Base-by-base conservation (phyloP, 1,139 yeast species). In the Suhomyces anneliseae region DNA sequence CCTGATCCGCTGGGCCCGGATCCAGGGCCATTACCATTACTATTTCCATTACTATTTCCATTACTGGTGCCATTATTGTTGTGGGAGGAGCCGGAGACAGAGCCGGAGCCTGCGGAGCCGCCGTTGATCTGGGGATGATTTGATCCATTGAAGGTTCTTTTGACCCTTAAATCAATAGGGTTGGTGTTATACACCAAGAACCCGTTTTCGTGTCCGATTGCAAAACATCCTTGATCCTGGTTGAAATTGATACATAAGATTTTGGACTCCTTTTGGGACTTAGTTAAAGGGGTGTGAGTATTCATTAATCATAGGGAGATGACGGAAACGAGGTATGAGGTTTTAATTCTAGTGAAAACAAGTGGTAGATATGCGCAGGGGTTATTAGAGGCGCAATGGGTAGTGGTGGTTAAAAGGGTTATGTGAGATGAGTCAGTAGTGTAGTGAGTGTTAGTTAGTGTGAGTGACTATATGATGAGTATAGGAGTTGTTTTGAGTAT, bases 181-280 rank as follows among this genome's bases (percentile, higher is more conserved):
- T 88, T 90, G 6, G 95, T 79, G 61, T 86, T 87, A 72, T 83
- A 92, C n/a, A 92, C 96, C 45, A 85, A 71, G 63, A 92, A 90
- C 27, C 97, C 97, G 44, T 75, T 68, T 53, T 88, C 92, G 55
- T 85, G 87, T 43, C 95, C 89, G 32, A 89, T 74, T 26, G 96
- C 89, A 68, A 92, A 90, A 62, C 97, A 90, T 40, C 90, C 88
- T 59, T 85, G 89, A 66, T 90, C 96, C 67, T 90, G 96, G 66
- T 92, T 92, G 72, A 90, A 90, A 32, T 82, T 70, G 12, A 85
- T 82, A 52, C 82, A 77, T 27, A 85, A 70, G 36, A 86, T 72
- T 46, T 68, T 67, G 27, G 78, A 72, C 48, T 66, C 73, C 19
- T 62, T 49, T 27, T 40, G 27, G 3, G 49, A 43, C 26, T 56